A percentile compares a stretch with the other conserved stretches of the same genome.
Evolutionary conservation across 1,284 basidiomycete genomes (phyloP).

Genomic region (Abortiporus biennis): DNA sequence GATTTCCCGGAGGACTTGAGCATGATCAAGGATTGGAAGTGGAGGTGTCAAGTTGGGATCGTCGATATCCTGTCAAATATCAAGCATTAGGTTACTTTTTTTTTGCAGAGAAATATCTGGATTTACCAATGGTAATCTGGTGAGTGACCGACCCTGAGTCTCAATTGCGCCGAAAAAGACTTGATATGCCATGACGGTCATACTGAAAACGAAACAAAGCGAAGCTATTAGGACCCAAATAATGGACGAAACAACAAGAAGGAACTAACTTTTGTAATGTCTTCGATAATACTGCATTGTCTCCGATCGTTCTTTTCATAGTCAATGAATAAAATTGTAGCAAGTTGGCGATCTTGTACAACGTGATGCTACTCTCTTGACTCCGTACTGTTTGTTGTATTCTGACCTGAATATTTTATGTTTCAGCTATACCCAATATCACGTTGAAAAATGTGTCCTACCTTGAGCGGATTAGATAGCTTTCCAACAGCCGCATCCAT

Average conservation of each 20-base stretch:
- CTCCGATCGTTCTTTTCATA: conserved; percentile 89
- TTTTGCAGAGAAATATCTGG: not conserved
- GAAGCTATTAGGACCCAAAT: not conserved
- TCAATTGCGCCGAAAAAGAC: conserved; percentile 85
- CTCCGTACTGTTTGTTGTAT: conserved; percentile 89
- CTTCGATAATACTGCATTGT: conserved; percentile 68
- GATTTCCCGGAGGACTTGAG: conserved; percentile 81
- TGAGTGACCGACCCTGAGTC: conserved; percentile 70
- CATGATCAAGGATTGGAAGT: conserved; percentile 71
- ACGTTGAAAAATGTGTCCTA: conserved; percentile 20
- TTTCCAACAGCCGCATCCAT: conserved; percentile 84
- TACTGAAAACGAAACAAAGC: conserved; percentile 35
- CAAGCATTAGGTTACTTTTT: not conserved
- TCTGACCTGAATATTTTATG: conserved; percentile 48
- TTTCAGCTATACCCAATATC: not conserved
- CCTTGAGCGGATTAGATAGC: conserved; percentile 82
- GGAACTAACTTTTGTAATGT: conserved; percentile 81
- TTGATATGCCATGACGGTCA: conserved; percentile 75
- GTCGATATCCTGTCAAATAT: conserved; percentile 56
- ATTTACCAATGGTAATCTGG: conserved; percentile 67
- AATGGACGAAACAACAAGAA: not conserved
- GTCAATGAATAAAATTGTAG: conserved; percentile 91
- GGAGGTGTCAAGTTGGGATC: conserved; percentile 77
- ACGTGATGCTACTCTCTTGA: conserved; percentile 88
- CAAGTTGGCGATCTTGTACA: conserved; percentile 91